Base-by-base conservation (phyloP, 805 yeast genomes). In the Candida incommunis region DNA sequence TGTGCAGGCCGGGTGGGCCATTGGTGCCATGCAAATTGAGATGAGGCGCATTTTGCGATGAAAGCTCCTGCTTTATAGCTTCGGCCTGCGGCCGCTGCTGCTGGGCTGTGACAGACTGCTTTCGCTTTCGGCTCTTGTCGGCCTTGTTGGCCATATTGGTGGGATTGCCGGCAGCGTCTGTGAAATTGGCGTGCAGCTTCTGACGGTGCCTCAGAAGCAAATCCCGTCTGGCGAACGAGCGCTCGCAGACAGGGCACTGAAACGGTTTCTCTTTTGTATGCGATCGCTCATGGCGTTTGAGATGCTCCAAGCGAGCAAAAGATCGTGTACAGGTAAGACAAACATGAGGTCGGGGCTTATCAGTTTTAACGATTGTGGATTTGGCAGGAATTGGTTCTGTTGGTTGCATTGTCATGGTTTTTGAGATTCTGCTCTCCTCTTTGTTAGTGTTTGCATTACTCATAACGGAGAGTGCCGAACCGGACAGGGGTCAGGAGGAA, bases 261-360 rank as follows among this genome's bases (percentile, higher is more conserved):
- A 82, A 90, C 1, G 97, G 97, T 60, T 87, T 87, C 63, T 88
- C 96, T 60, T 88, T 85, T 7, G 98, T 90, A 61, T 90, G 98
- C 0, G 94, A 80, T 35, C 96, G 69, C 55, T 87, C 94, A 59
- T 90, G 98, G 47, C 98, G 78, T 62, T 84, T 87, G 57, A 92
- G 70, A 63, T 90, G 98, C 63, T 90, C 98, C 42, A 85, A 70
- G 45, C 98, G 73, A 1, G 96, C 98, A 72, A 92, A 92, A 2
- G 95, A 95, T 48, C 98, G 71, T 1, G 96, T 85, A 60, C 98
- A 92, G 3, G 85, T 81, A 2, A 81, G 63, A 61, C 98, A 92
- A 9, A 84, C 72, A 58, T 85, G 95, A 1, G 97, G 97, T 47
- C 97, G 70, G 13, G 97, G 97, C 59, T 87, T 87, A 57, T 86